Percentiles rank a stretch among this genome's conserved stretches.
phyloP scores from a whole-genome alignment of 805 yeast species.

The Metschnikowia amazonensis region DNA sequence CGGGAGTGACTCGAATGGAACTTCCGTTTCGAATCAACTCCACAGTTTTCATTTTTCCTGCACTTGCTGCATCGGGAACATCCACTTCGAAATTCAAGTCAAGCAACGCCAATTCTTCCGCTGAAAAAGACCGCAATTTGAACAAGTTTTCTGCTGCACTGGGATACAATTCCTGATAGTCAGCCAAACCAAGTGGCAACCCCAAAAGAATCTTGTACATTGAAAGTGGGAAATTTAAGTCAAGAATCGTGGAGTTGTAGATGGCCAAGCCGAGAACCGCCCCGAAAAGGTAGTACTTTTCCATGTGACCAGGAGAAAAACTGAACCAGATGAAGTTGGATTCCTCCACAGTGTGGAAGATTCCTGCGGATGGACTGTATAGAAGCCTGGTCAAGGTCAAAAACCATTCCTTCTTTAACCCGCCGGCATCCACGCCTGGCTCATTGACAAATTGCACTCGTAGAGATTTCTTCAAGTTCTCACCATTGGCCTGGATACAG shows the following conservation, averaged over 20 bases:
- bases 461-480: constrained; percentile 68
- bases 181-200: constrained; percentile 53
- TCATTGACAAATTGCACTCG: constrained; percentile 80
- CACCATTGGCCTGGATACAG: constrained; percentile 50
- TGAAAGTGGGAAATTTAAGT: constrained; percentile 70
- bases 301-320: constrained; percentile 42
- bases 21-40: constrained; percentile 62
- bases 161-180: constrained; percentile 68
- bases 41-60: constrained; percentile 42
- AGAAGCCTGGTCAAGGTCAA: constrained; percentile 64
- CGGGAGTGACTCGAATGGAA: constrained; percentile 48
- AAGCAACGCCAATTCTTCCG: constrained; percentile 40
- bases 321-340: constrained; percentile 78
- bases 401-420: constrained; percentile 93
- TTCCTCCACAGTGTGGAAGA: constrained; percentile 64
- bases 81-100: constrained; percentile 59
- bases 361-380: constrained; percentile 63
- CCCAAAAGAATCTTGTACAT: constrained; percentile 70
- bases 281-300: constrained; percentile 74
- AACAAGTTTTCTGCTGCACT: constrained; percentile 43
- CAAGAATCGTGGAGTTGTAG: constrained; percentile 83
- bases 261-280: constrained; percentile 86
- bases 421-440: constrained; percentile 96
- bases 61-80: constrained; percentile 39
- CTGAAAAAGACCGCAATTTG: constrained; percentile 23